Evolutionary conservation across 108 stramenopile species (phyloP).

Genomic region (Nitzschia putrida): DNA sequence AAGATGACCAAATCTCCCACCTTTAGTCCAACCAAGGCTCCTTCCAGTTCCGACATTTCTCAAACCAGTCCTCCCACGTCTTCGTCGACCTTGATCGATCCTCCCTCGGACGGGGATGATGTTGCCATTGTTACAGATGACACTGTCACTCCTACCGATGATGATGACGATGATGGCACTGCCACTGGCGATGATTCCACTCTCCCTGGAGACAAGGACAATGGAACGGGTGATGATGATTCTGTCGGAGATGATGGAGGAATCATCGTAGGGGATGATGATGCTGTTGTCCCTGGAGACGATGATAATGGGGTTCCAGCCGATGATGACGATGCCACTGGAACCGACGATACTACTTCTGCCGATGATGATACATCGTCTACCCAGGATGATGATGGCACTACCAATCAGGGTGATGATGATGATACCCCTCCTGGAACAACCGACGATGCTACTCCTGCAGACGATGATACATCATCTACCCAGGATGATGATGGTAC

Average conservation of each 20-base stretch:
- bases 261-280: background rate
- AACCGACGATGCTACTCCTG: background rate
- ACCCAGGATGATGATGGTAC: background rate
- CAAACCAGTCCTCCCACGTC: background rate
- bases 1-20: background rate
- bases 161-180: too few relatives aligned
- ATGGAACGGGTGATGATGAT: background rate
- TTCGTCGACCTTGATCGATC: background rate
- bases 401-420: background rate
- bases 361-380: background rate
- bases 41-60: background rate
- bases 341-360: background rate
- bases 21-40: conserved; percentile 1
- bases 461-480: background rate
- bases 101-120: too few relatives aligned
- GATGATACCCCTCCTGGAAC: background rate
- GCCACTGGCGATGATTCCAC: background rate
- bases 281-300: background rate
- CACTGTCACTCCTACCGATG: too few relatives aligned
- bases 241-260: background rate
- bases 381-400: background rate
- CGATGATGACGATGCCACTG: background rate
- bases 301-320: too few relatives aligned
- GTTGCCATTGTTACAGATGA: too few relatives aligned
- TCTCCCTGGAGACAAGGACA: background rate